Base-by-base conservation (phyloP, 345 rosid genomes). In the Noccaea bulbosa region DNA sequence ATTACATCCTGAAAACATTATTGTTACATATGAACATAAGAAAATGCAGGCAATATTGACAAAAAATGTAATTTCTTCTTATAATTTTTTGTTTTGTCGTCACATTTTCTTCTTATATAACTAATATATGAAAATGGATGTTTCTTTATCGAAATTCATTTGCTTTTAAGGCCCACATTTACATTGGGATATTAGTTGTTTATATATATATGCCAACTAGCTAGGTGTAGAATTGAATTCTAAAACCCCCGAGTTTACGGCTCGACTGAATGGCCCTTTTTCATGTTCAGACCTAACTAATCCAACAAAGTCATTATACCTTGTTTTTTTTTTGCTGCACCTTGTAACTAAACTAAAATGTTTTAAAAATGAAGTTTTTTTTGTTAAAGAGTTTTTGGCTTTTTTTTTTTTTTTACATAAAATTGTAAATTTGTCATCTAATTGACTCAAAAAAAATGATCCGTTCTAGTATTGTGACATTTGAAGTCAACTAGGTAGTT, bases 401-500 rank as follows among this genome's bases (percentile, higher is more conserved):
- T n/a, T n/a, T n/a, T n/a, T n/a, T n/a, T n/a, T n/a, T n/a, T n/a
- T n/a, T n/a, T n/a, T 14, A 12, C 30, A 27, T 27, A 10, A 56
- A 5, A 38, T 32, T 6, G 38, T 12, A 41, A 6, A 12, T 6
- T 30, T 32, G 11, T n/a, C 32, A n/a, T 53, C 59, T 39, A 39
- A 10, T 39, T 24, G 55, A 27, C 57, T 11, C 30, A 20, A 20
- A 27, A 24, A 37, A 65, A 51, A 5, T 27, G 45, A 44, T 39
- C 49, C 14, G 7, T 14, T 14, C 38, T 50, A 37, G 22, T 35
- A n/a, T 1, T 53, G 40, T 52, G 38, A 10, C 41, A 50, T 34
- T 33, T 33, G 22, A 64, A 55, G 64, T 67, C 71, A 67, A 55
- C 54, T 44, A 33, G 45, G 55, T 55, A 12, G 22, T 9, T 27